phyloP scores from a whole-genome alignment of 352 stramenopile species.

The Pythium biforme region DNA sequence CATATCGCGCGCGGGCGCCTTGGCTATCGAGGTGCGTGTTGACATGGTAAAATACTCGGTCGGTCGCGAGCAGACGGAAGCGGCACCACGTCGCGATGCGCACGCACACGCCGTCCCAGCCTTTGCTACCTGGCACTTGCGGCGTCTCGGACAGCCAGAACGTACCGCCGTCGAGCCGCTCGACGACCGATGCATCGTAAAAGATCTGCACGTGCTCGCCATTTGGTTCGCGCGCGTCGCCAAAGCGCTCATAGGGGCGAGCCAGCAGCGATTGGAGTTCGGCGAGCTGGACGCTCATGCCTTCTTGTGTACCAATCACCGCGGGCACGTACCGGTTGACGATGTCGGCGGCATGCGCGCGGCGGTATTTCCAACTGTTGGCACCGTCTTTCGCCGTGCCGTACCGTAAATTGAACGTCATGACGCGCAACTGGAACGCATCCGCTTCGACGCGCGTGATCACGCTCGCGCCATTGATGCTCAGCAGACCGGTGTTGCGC shows the following conservation, averaged over 20 bases:
- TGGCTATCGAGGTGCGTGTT: conserved; percentile 42
- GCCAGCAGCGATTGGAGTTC: conserved; percentile 29
- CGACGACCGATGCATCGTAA: conserved; percentile 35
- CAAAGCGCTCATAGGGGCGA: conserved; percentile 35
- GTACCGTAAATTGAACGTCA: conserved; percentile 45
- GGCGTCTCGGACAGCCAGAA: conserved; percentile 41
- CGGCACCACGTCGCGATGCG: conserved; percentile 37
- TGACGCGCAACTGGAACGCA: conserved; percentile 28
- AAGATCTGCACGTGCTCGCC: conserved; percentile 41
- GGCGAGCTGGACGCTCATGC: conserved; percentile 30
- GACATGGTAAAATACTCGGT: conserved; percentile 33
- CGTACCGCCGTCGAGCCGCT: conserved; percentile 31
- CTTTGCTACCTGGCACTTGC: conserved; percentile 16
- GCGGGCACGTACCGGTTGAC: conserved; percentile 35
- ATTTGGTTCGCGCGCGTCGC: conserved; percentile 26
- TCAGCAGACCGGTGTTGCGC: conserved; percentile 1
- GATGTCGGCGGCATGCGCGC: conserved; percentile 35
- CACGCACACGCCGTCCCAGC: conserved; percentile 28
- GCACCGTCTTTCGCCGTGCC: conserved; percentile 28
- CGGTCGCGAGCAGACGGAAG: conserved; percentile 29
- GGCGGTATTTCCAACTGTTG: conserved; percentile 35
- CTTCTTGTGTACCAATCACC: conserved; percentile 37
- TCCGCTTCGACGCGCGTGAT: conserved; percentile 17
- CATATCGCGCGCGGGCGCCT: conserved; percentile 24
- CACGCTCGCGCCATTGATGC: neutral